These are phyloP conservation scores for Aspergillus clavatus DNA, from an alignment of 2,329 filamentous ascomycete genomes.

Conservation along the genomic window DNA sequence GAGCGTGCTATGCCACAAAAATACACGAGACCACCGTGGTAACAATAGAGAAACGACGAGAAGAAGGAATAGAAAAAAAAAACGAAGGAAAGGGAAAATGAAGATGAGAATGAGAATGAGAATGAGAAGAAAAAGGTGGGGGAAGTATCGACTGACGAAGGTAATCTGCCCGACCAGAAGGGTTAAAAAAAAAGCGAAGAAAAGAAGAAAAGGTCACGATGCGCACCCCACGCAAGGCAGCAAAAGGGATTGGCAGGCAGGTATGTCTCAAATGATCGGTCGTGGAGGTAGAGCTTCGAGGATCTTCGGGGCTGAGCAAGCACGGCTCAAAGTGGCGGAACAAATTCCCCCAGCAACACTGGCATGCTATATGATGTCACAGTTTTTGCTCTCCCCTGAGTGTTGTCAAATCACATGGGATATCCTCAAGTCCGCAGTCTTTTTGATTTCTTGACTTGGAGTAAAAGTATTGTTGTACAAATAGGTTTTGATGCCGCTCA, in stretches of 20 bases:
- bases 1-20: conserved; percentile 35
- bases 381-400: conserved; percentile 16
- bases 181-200: too few species aligned
- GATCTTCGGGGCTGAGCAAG: conserved; percentile 7
- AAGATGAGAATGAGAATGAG: conserved; percentile 1
- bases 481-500: background rate
- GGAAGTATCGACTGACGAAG: conserved; percentile 18
- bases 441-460: conserved; percentile 2
- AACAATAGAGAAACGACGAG: too few species aligned
- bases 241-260: background rate
- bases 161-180: background rate
- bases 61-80: conserved; percentile 15
- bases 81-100: conserved; percentile 14
- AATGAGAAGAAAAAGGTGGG: conserved; percentile 2
- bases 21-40: conserved; percentile 24
- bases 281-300: conserved; percentile 6
- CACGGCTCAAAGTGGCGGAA: conserved; percentile 16
- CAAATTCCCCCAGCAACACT: conserved; percentile 18
- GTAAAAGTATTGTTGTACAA: background rate
- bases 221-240: background rate
- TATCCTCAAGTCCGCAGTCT: background rate
- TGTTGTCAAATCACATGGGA: conserved; percentile 12
- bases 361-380: conserved; percentile 31
- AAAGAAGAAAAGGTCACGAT: background rate
- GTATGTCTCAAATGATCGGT: background rate